Evolutionary conservation across 495 filamentous ascomycete species (phyloP).

Genomic region (Haplographium delicatum): DNA sequence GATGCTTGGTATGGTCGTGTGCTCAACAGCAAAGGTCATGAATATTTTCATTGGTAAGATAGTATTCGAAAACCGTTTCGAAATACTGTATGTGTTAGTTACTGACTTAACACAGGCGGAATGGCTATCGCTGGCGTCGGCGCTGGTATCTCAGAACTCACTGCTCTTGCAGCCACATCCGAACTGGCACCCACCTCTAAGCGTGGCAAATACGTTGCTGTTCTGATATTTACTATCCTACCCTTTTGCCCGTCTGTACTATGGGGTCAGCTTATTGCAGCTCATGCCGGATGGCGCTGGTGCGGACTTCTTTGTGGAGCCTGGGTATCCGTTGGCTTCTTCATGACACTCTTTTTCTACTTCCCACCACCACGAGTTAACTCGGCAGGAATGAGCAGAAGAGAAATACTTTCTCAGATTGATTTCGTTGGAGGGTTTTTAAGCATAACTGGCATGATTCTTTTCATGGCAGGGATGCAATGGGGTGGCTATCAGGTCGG

Average conservation of each 20-base stretch:
- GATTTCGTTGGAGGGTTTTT: conserved; percentile 66
- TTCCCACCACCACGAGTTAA: conserved; percentile 58
- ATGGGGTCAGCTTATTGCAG: conserved; percentile 64
- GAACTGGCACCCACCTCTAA: conserved; percentile 65
- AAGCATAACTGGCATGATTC: conserved; percentile 57
- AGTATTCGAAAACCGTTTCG: too few species aligned
- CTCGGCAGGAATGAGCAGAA: conserved; percentile 40
- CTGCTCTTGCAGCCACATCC: conserved; percentile 61
- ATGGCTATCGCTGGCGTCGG: conserved; percentile 60
- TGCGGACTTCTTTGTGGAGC: conserved; percentile 54
- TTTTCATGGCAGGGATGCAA: conserved; percentile 62
- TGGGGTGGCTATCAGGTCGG: conserved; percentile 59
- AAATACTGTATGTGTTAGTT: too few species aligned
- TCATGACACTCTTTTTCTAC: conserved; percentile 60
- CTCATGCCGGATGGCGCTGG: conserved; percentile 56
- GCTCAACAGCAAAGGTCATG: conserved; percentile 60
- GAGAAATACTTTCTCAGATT: conserved; percentile 49
- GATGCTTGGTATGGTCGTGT: conserved; percentile 60
- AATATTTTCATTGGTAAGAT: conserved; percentile 64
- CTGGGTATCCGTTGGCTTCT: conserved; percentile 57
- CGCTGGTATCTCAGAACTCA: conserved; percentile 60
- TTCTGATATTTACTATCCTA: conserved; percentile 61
- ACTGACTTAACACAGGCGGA: too few species aligned
- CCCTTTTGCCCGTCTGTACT: conserved; percentile 65
- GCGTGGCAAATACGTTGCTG: conserved; percentile 63